These are phyloP conservation scores for Artemisia argyi DNA, from an alignment of 129 eudicot genomes.

Conservation along the genomic window DNA sequence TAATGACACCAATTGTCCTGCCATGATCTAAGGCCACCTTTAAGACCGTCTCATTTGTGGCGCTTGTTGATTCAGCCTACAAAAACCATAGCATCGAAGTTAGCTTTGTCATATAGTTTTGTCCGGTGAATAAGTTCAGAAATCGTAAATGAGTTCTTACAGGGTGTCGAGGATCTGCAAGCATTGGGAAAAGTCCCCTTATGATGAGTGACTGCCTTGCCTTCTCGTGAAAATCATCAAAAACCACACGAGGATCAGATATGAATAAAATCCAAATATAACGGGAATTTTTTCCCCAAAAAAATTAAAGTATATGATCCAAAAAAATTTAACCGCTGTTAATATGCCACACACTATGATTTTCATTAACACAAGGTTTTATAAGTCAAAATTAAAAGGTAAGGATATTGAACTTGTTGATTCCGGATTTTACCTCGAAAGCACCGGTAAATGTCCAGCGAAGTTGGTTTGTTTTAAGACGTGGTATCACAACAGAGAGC, in stretches of 20 bases:
- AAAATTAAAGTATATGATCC: no score
- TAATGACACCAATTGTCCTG: slow-evolving; percentile 64
- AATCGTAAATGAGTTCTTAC: slow-evolving; percentile 39
- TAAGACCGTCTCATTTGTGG: slow-evolving; percentile 66
- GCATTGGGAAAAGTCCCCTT: slow-evolving; percentile 92
- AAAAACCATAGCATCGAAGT: slow-evolving; percentile 5
- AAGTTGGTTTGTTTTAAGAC: slow-evolving; percentile 83
- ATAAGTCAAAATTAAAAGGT: background rate
- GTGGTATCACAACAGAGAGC: slow-evolving; percentile 88
- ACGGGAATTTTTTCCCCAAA: background rate
- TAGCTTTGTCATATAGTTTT: background rate
- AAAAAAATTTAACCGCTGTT: background rate
- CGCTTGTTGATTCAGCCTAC: slow-evolving; percentile 73
- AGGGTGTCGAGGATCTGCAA: slow-evolving; percentile 96
- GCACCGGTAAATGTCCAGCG: slow-evolving; percentile 91
- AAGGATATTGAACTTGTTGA: background rate
- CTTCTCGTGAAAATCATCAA: slow-evolving; percentile 39
- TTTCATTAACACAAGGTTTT: background rate
- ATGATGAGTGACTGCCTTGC: slow-evolving; percentile 94
- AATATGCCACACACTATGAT: background rate
- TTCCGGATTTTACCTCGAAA: slow-evolving; percentile 61
- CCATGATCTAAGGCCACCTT: slow-evolving; percentile 84
- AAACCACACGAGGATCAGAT: slow-evolving; percentile 3
- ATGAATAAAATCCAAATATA: background rate
- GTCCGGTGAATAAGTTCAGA: background rate